Evolutionary conservation across 2,329 filamentous ascomycete genomes (phyloP), one percentile per base, ranked within the genome.

Genomic region (Cryphonectria japonica): DNA sequence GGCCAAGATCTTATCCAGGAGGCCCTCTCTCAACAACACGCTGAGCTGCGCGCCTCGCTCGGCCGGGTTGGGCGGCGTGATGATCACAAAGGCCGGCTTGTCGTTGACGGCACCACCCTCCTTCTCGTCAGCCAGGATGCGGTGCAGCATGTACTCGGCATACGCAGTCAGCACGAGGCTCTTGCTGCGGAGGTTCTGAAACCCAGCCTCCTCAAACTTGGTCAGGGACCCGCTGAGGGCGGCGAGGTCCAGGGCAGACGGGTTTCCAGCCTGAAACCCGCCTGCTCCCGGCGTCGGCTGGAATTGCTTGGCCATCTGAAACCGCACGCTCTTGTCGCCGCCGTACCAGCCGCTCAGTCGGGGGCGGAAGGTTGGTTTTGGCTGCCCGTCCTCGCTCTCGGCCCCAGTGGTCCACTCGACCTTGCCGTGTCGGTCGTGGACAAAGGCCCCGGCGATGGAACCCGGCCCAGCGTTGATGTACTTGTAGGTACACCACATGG

Each of bases 401-500:
- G 76, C 77, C 57, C 83, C 80, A n/a, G 79, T 76, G 5, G 87
- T 84, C 37, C 78, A 78, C 54, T 82, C 80, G 14, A 93, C 89
- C 34, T 79, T 79, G 57, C 91, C 89, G 78, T 97, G 92, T 54
- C 83, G 85, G 78, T 93, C 89, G 79, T 97, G 93, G 11, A 97
- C 92, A 75, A 94, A 97, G 0, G 91, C 84, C 0, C 92, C 94
- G 0, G 89, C 93, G 74, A 97, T 97, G 22, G 90, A 87, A 4
- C 94, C 94, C 0, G 94, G 93, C 0, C 94, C 94, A 37, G 91
- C 90, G 78, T 97, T 97, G 79, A 97, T 87, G 82, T 97, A 97
- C 83, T 97, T 97, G 86, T 97, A 97, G 26, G 91, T 95, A 81
- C 94, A 97, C 94, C 94, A 97, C 68, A 88, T 93, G 22, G 95